These are phyloP conservation scores for Phytophthora agathidicida DNA, from an alignment of 352 stramenopile species.

Conservation along the genomic window DNA sequence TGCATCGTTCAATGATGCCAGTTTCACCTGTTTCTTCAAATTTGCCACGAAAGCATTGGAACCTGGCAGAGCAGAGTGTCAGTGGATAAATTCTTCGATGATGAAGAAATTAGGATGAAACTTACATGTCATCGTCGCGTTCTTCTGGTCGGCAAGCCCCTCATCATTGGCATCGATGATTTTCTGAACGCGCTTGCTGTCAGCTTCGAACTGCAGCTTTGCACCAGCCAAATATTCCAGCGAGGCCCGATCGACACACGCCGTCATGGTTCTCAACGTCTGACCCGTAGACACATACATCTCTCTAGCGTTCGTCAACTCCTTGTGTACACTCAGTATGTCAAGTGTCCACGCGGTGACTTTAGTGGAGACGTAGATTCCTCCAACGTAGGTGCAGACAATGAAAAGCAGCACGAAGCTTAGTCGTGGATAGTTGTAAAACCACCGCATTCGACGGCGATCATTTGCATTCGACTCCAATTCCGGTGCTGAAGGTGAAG, in stretches of 20 bases:
- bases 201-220: slow-evolving; percentile 34
- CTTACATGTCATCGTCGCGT: slow-evolving; percentile 34
- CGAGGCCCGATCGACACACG: slow-evolving; percentile 41
- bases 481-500: too few species aligned
- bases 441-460: slow-evolving; percentile 15
- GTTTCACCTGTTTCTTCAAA: slow-evolving; percentile 22
- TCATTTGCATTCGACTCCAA: too few species aligned
- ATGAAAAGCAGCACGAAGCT: slow-evolving; percentile 63
- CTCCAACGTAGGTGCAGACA: slow-evolving; percentile 43
- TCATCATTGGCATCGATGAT: slow-evolving; percentile 37
- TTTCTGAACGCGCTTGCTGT: slow-evolving; percentile 31
- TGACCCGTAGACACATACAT: slow-evolving; percentile 39
- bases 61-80: slow-evolving; percentile 15
- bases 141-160: slow-evolving; percentile 15
- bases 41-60: slow-evolving; percentile 26
- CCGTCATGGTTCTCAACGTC: slow-evolving; percentile 35
- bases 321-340: slow-evolving; percentile 28
- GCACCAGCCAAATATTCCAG: slow-evolving; percentile 30
- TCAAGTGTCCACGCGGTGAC: slow-evolving; percentile 41
- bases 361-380: slow-evolving; percentile 48
- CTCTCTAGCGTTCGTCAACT: slow-evolving; percentile 34
- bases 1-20: slow-evolving; percentile 2
- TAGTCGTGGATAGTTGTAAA: slow-evolving; percentile 53
- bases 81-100: not conserved
- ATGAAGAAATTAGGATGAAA: not conserved